These are phyloP conservation scores for Yarrowia sp. DNA, from an alignment of 805 yeast genomes.

Conservation along the genomic window DNA sequence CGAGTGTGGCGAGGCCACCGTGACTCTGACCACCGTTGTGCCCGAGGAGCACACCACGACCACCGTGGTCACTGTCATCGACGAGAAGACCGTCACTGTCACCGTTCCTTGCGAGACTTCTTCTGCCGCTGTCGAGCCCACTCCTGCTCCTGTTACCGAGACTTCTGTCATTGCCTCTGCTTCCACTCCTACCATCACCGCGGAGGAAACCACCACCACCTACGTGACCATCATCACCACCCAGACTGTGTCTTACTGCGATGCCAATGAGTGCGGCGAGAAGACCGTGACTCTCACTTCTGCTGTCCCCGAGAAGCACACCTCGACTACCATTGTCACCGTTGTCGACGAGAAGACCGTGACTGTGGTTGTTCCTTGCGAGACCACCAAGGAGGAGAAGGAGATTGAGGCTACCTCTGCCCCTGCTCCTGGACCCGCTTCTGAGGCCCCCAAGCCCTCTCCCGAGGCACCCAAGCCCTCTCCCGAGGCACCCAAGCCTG, in stretches of 20 bases:
- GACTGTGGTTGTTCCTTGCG: slow-evolving; percentile 3
- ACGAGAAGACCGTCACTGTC: slow-evolving; percentile 4
- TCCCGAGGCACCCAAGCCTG: not conserved
- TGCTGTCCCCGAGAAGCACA: slow-evolving; percentile 17
- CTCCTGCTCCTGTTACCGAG: not conserved
- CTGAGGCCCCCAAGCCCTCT: not conserved
- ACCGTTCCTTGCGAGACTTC: slow-evolving; percentile 1
- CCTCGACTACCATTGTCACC: slow-evolving; percentile 15
- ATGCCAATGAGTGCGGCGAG: slow-evolving; percentile 3
- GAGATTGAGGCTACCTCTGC: not conserved
- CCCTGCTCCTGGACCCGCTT: not conserved
- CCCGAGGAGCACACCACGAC: slow-evolving; percentile 20
- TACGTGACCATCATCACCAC: slow-evolving; percentile 1
- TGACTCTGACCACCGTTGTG: slow-evolving; percentile 9
- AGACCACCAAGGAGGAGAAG: not conserved
- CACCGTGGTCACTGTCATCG: slow-evolving; percentile 12
- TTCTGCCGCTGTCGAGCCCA: not conserved
- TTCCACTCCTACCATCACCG: no score
- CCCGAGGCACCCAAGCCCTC: not conserved
- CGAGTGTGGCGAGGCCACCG: slow-evolving; percentile 17
- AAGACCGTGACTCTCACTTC: slow-evolving; percentile 9
- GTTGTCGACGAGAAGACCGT: slow-evolving; percentile 11
- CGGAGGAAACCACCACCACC: no score
- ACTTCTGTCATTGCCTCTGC: no score
- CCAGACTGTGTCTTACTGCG: slow-evolving; percentile 18